Evolutionary conservation across 495 filamentous ascomycete genomes (phyloP), one percentile per base, ranked within the genome.

Genomic region (Hypoxylon crocopeplum): DNA sequence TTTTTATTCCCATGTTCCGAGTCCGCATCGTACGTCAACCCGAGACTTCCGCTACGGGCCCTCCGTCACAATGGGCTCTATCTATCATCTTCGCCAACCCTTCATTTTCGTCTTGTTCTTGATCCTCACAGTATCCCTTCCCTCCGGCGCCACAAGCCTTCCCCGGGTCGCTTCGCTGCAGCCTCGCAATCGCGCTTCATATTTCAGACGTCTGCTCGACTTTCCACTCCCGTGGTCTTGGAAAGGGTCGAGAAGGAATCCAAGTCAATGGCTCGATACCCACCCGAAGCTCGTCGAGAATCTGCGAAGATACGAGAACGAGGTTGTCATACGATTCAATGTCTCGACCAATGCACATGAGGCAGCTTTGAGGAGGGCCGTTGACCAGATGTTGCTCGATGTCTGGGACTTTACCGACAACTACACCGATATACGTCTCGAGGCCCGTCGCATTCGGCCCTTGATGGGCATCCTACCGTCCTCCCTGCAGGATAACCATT

Each of bases 301-400:
- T 39, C 29, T 69, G 20, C 64, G 24, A 30, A 56, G 85, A 54
- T 97, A 97, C 70, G 86, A 84, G 38, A 82, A 86, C 36, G 88
- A 97, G 69, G 79, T 97, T 12, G 93, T 98, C 11, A 75, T 97
- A 30, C 86, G 94, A 12, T 97, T 97, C 80, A 90, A 89, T 66
- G 73, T 96, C 52, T 85, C 79, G 49, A 84, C 83, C 38, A 65
- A 77, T 8, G 80, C 86, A 20, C 90, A 98, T 62, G 89, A 90
- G 46, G 75, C 76, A 37, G 86, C 88, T 2, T 76, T 98, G 52
- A 83, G 87, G 8, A 80, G 88, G 51, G 94, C 91, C 12, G 77
- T 87, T 7, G 82, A 89, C 38, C 84, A 87, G 32, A 81, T 97
- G 24, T 84, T 92, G 57, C 73, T 98, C 6, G 94, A 98, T 70